Evolutionary conservation across 192 early-diverging fungal genomes (phyloP).

Genomic region (Diversispora epigaea): DNA sequence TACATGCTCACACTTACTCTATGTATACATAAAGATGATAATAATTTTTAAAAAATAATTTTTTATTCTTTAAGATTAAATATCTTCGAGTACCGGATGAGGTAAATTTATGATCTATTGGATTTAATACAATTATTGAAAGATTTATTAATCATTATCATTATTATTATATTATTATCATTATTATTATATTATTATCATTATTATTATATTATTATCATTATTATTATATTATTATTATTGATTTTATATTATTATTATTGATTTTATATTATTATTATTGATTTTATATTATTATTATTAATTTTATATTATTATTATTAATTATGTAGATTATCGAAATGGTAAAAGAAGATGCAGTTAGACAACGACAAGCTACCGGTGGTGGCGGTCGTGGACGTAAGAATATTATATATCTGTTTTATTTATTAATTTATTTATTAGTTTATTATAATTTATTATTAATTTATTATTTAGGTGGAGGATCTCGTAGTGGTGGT

Average conservation of each 20-base stretch:
- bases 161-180: too few species aligned
- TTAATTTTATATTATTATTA: not conserved
- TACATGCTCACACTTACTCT: not conserved
- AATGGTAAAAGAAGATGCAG: constrained; percentile 83
- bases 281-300: not conserved
- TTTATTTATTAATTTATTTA: not conserved
- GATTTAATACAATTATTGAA: too few species aligned
- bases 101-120: constrained; percentile 35
- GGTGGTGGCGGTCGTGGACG: constrained; percentile 44
- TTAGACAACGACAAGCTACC: constrained; percentile 50
- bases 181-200: too few species aligned
- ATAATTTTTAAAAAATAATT: not conserved
- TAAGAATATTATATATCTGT: not conserved
- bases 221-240: not conserved
- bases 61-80: constrained; percentile 54
- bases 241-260: not conserved
- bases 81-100: constrained; percentile 87
- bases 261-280: not conserved
- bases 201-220: not conserved
- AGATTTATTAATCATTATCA: too few species aligned
- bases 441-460: not conserved
- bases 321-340: constrained; percentile 65
- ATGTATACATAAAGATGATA: too few species aligned
- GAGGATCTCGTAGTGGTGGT: not conserved
- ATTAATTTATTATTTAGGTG: constrained; percentile 9